Conservation (phyloP, 1,284 basidiomycete genomes). For the Rhodotorula sp. region DNA sequence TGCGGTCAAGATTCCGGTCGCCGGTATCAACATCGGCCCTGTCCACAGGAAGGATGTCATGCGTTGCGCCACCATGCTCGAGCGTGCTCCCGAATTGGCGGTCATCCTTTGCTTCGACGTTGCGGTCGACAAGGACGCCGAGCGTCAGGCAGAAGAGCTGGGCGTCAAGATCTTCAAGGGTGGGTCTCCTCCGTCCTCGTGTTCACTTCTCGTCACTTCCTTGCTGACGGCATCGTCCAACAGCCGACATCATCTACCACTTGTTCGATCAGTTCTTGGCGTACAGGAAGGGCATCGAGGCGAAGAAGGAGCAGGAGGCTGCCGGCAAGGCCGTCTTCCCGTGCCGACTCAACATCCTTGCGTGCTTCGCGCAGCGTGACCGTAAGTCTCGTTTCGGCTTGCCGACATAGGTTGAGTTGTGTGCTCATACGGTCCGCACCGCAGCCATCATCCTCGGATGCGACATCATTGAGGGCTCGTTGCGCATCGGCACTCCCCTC, state of each 20-base stretch:
- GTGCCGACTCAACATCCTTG: slow-evolving; percentile 86
- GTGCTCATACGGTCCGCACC: not conserved
- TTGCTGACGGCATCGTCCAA: no score
- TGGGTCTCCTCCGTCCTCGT: slow-evolving; percentile 47
- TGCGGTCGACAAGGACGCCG: slow-evolving; percentile 81
- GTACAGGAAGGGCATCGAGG: slow-evolving; percentile 90
- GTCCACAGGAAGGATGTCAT: slow-evolving; percentile 96
- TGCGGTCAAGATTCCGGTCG: slow-evolving; percentile 78
- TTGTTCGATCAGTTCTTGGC: slow-evolving; percentile 95
- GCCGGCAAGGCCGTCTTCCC: slow-evolving; percentile 97
- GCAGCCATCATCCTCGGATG: slow-evolving; percentile 79
- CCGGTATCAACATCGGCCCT: slow-evolving; percentile 96
- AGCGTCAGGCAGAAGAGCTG: slow-evolving; percentile 85
- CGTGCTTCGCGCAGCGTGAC: slow-evolving; percentile 92
- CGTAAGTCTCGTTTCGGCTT: slow-evolving; percentile 52
- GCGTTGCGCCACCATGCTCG: slow-evolving; percentile 89
- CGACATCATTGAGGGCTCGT: slow-evolving; percentile 84
- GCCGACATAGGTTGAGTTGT: not conserved
- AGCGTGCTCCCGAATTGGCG: slow-evolving; percentile 92
- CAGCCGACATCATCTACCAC: slow-evolving; percentile 98
- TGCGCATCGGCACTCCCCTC: slow-evolving; percentile 92
- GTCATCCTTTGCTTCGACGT: slow-evolving; percentile 98
- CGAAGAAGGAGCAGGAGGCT: slow-evolving; percentile 88
- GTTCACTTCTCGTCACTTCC: not conserved
- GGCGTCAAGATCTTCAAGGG: slow-evolving; percentile 92